Evolutionary conservation across 2,329 filamentous ascomycete genomes (phyloP).

Genomic region (Clarireedia sp.): DNA sequence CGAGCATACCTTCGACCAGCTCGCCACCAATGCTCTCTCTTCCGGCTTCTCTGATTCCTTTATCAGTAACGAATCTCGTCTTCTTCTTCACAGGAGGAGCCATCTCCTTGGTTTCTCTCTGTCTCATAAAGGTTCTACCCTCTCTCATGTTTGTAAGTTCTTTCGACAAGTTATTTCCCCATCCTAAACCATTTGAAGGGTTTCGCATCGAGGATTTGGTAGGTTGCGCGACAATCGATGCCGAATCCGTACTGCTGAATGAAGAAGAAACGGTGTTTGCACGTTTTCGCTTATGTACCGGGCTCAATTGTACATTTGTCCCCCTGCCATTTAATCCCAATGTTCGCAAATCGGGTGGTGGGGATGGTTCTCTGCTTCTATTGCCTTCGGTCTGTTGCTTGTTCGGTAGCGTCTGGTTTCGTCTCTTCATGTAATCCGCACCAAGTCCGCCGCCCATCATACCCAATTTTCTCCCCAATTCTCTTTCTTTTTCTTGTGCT

Average conservation of each 20-base stretch:
- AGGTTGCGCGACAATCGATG: not conserved
- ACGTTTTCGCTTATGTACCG: constrained; percentile 51
- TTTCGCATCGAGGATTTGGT: not conserved
- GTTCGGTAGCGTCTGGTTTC: constrained; percentile 12
- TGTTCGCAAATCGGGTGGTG: constrained; percentile 36
- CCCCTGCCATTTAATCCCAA: constrained; percentile 37
- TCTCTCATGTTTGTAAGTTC: constrained; percentile 56
- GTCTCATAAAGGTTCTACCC: constrained; percentile 41
- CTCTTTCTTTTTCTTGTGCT: constrained; percentile 62
- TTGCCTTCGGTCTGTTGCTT: constrained; percentile 5
- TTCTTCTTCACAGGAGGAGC: constrained; percentile 49
- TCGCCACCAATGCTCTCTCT: constrained; percentile 62
- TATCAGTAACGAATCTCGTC: constrained; percentile 71
- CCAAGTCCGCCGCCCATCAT: constrained; percentile 58
- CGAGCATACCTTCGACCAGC: constrained; percentile 17
- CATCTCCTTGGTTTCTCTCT: no score
- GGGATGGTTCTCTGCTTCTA: constrained; percentile 15
- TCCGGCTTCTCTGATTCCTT: constrained; percentile 69
- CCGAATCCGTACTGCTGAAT: constrained; percentile 23
- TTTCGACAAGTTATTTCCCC: constrained; percentile 47
- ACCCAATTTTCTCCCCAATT: constrained; percentile 61
- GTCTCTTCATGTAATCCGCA: constrained; percentile 56
- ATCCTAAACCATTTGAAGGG: constrained; percentile 33
- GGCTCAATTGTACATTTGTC: constrained; percentile 46
- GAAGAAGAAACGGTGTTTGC: constrained; percentile 24